phyloP scores from a whole-genome alignment of 164 flowering plant species.

The Echeveria elegans region DNA sequence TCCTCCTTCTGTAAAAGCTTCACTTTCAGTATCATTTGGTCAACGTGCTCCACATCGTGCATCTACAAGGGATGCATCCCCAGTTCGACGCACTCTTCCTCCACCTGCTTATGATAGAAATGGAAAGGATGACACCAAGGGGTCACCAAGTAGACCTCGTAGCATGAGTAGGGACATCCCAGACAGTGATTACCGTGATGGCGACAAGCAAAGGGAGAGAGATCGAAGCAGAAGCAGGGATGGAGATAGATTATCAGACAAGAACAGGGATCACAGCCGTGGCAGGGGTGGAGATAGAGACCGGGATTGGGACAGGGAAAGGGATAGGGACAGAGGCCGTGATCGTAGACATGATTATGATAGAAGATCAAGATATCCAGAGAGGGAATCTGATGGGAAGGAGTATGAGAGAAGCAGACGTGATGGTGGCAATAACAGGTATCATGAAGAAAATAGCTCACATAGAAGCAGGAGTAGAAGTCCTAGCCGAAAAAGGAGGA shows the following conservation, averaged over 20 bases:
- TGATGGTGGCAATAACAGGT: conserved; percentile 14
- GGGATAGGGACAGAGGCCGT: conserved; percentile 23
- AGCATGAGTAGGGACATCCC: no score
- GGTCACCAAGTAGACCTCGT: no score
- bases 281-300: conserved; percentile 11
- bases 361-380: conserved; percentile 22
- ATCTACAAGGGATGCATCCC: conserved; percentile 93
- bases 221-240: no score
- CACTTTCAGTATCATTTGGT: conserved; percentile 99
- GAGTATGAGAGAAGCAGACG: conserved; percentile 13
- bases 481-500: no score
- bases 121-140: no score
- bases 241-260: no score
- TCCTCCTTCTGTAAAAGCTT: conserved; percentile 97
- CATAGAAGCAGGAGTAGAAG: conserved; percentile 39
- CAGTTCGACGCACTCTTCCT: conserved; percentile 69
- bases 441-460: conserved; percentile 26
- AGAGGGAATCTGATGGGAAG: conserved; percentile 34
- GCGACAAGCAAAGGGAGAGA: no score
- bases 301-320: conserved; percentile 15
- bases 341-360: conserved; percentile 29
- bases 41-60: conserved; percentile 99
- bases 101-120: no score
- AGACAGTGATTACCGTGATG: no score
- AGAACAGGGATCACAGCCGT: no score